phyloP scores from a whole-genome alignment of 805 yeast species.

The Saitoella complicata region DNA sequence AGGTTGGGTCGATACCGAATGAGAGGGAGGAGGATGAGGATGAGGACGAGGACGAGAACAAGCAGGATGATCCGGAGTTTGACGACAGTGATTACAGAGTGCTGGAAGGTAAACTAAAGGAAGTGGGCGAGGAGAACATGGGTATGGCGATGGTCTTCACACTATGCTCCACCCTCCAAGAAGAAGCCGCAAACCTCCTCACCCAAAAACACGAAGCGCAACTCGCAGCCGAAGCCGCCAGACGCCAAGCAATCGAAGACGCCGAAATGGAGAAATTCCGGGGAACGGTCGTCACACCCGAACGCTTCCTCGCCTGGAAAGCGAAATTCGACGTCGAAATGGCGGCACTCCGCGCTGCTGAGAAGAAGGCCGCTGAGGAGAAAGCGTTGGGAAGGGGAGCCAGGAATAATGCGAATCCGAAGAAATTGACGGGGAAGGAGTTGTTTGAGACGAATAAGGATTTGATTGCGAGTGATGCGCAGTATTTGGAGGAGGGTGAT shows the following conservation, averaged over 20 bases:
- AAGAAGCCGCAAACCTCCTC: background rate
- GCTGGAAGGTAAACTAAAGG: no score
- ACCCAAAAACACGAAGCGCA: background rate
- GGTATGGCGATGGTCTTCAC: slow-evolving; percentile 4
- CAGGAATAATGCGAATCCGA: background rate
- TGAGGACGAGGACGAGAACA: no score
- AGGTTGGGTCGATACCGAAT: no score
- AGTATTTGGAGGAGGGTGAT: no score
- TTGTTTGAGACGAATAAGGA: background rate
- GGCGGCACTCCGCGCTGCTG: background rate
- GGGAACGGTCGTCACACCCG: slow-evolving; percentile 1
- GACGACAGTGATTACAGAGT: no score
- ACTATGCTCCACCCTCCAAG: background rate
- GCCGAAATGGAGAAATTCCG: slow-evolving; percentile 1
- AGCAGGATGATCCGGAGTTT: no score
- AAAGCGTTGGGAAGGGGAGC: background rate
- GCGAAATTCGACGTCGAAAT: slow-evolving; percentile 1
- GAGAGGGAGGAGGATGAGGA: no score
- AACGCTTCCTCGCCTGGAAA: slow-evolving; percentile 1
- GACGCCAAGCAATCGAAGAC: background rate
- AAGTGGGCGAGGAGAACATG: slow-evolving; percentile 13
- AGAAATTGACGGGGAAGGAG: slow-evolving; percentile 1
- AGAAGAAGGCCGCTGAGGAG: background rate
- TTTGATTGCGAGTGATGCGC: no score
- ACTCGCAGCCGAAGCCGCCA: background rate